A percentile compares a stretch with the other conserved stretches of the same genome.
Evolutionary conservation across 139 green algal genomes (phyloP).

Genomic region (Coccomyxa sp.): DNA sequence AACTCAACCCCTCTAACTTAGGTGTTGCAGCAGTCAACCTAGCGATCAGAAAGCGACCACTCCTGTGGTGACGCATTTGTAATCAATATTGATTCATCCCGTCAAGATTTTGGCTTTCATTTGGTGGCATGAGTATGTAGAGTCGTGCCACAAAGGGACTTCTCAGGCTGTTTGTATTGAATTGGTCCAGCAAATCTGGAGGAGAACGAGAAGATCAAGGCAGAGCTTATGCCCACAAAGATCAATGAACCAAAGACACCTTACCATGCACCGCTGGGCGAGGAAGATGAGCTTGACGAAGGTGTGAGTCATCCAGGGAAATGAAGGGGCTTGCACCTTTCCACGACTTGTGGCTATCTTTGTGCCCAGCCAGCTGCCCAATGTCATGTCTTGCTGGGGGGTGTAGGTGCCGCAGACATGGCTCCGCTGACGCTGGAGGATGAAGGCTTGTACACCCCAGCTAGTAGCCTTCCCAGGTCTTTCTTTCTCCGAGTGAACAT

Average conservation of each 20-base stretch:
- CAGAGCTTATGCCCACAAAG: slow-evolving; percentile 30
- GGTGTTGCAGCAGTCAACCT: no score
- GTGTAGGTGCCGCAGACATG: background rate
- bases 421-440: slow-evolving; percentile 13
- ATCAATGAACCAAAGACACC: slow-evolving; percentile 48
- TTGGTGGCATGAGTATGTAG: no score
- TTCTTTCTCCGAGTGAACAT: background rate
- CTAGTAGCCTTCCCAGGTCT: background rate
- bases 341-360: background rate
- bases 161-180: no score
- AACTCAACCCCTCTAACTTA: no score
- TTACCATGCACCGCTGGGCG: slow-evolving; percentile 23
- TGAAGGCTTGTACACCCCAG: background rate
- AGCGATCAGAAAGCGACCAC: no score
- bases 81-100: no score
- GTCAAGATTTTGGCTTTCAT: no score
- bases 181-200: slow-evolving; percentile 22
- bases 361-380: background rate
- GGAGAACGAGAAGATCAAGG: slow-evolving; percentile 41
- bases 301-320: background rate
- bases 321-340: background rate
- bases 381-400: background rate
- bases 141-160: no score
- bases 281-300: slow-evolving; percentile 1
- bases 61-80: no score